Conservation (phyloP, 768 basidiomycete genomes). For the Dacryopinax spathularia region DNA sequence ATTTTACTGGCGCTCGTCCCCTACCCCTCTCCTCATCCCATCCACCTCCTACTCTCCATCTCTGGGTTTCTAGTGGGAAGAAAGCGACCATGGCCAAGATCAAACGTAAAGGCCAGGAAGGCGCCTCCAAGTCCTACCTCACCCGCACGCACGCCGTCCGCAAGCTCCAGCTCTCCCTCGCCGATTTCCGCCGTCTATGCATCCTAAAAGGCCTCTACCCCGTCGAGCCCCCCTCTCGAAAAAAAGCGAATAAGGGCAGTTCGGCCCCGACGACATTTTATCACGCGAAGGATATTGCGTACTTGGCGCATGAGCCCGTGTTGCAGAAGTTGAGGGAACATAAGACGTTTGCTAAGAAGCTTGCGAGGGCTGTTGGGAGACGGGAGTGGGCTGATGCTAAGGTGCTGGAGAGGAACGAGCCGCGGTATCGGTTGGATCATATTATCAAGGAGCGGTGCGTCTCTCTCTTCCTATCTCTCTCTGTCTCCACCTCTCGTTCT, state of each 20-base stretch:
- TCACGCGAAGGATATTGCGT: conserved; percentile 94
- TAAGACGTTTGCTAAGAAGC: conserved; percentile 95
- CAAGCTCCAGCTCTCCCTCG: conserved; percentile 90
- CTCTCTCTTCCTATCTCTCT: neutral
- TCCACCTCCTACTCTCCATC: neutral
- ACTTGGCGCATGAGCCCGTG: conserved; percentile 91
- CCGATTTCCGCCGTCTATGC: conserved; percentile 91
- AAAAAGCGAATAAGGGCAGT: conserved; percentile 93
- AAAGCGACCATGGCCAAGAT: conserved; percentile 8
- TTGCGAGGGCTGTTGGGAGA: conserved; percentile 80
- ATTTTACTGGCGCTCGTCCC: neutral
- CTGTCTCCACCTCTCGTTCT: neutral
- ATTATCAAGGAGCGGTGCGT: conserved; percentile 90
- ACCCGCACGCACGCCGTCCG: conserved; percentile 85
- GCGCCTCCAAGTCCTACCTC: conserved; percentile 80
- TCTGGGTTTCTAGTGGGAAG: too few relatives aligned
- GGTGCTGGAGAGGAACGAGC: conserved; percentile 83
- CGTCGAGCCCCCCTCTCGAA: conserved; percentile 81
- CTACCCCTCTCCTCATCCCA: neutral
- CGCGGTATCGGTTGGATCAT: conserved; percentile 83
- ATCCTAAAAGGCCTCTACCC: conserved; percentile 99
- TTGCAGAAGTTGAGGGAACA: conserved; percentile 88
- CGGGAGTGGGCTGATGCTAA: conserved; percentile 94
- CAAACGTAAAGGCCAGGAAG: conserved; percentile 63
- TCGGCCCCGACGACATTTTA: conserved; percentile 96